Evolutionary conservation across 106 monocot genomes (phyloP).

Genomic region (Dendrobium chrysotoxum): DNA sequence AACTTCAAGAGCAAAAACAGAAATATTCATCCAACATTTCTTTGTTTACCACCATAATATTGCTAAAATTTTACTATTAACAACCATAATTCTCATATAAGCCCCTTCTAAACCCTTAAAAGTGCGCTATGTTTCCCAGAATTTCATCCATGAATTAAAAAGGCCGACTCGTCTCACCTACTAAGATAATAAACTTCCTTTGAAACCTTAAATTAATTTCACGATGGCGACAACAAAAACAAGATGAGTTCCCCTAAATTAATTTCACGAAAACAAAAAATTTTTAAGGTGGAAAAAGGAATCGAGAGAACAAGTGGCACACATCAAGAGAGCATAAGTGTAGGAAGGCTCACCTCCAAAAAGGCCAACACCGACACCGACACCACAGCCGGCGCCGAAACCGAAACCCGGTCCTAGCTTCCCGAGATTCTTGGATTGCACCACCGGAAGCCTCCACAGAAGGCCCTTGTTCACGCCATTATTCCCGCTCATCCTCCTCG

Average conservation of each 20-base stretch:
- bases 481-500: constrained; percentile 6
- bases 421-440: constrained; percentile 42
- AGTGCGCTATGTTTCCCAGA: background rate
- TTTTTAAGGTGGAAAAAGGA: background rate
- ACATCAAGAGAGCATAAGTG: background rate
- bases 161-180: background rate
- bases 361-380: constrained; percentile 51
- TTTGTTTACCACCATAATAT: background rate
- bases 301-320: background rate
- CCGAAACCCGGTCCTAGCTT: constrained; percentile 67
- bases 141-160: background rate
- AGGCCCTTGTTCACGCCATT: constrained; percentile 29
- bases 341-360: constrained; percentile 40
- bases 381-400: constrained; percentile 63
- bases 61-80: background rate
- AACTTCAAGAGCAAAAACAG: background rate
- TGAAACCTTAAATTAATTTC: background rate
- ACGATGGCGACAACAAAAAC: background rate
- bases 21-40: background rate
- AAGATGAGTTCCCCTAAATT: background rate
- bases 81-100: background rate
- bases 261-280: background rate
- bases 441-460: constrained; percentile 51
- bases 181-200: background rate
- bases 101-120: background rate